Evolutionary conservation across 192 early-diverging fungal genomes (phyloP).

Genomic region (Oehlia diaphana): DNA sequence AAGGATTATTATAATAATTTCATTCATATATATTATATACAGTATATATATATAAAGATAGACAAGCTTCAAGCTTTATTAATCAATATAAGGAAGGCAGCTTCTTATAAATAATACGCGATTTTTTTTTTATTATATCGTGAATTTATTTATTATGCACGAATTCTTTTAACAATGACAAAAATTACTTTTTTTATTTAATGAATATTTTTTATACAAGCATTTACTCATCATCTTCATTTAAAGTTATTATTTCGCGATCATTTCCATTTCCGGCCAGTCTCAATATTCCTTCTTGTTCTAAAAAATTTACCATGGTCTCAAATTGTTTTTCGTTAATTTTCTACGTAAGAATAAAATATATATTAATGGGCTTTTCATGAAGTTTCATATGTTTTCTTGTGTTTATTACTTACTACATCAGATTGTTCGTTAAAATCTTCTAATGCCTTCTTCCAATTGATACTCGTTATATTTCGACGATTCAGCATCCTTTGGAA

Average conservation of each 20-base stretch:
- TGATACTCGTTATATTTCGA: background rate
- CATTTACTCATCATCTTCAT: background rate
- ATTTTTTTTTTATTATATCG: too few species aligned
- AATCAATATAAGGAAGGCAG: too few species aligned
- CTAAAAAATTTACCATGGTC: background rate
- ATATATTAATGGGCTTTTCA: background rate
- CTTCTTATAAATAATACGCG: too few species aligned
- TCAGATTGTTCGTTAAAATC: slow-evolving; percentile 23
- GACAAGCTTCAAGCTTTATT: too few species aligned
- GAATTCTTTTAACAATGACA: too few species aligned
- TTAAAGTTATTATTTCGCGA: slow-evolving; percentile 8
- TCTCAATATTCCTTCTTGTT: slow-evolving; percentile 2
- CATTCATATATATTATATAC: background rate
- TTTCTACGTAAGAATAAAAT: slow-evolving; percentile 7
- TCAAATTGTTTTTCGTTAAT: slow-evolving; percentile 19
- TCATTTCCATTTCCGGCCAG: slow-evolving; percentile 10
- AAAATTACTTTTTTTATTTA: too few species aligned
- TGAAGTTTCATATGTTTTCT: background rate
- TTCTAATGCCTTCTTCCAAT: background rate
- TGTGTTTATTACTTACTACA: slow-evolving; percentile 2
- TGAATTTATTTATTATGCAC: too few species aligned
- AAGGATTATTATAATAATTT: slow-evolving; percentile 68
- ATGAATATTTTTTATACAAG: too few species aligned
- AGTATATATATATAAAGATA: too few species aligned
- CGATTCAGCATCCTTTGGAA: slow-evolving; percentile 39